These are phyloP conservation scores for Obelidium mucronatum DNA, from an alignment of 192 early-diverging fungal genomes.

Conservation along the genomic window DNA sequence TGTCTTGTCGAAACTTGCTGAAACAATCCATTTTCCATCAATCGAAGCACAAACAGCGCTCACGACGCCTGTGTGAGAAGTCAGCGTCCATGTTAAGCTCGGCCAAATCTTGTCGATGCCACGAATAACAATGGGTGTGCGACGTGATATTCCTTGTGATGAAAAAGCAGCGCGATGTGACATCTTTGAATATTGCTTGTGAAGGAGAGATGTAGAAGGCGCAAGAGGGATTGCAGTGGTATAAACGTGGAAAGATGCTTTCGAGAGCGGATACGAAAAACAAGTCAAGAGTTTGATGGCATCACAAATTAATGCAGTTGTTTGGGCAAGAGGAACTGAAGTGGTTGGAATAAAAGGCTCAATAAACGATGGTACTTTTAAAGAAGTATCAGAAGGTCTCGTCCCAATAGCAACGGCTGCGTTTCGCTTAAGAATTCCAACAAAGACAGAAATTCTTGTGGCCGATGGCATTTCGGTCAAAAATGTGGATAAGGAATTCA, in stretches of 20 bases:
- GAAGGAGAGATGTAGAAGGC: slow-evolving; percentile 5
- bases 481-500: background rate
- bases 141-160: slow-evolving; percentile 22
- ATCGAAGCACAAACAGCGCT: slow-evolving; percentile 3
- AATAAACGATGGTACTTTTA: background rate
- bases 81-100: background rate
- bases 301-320: slow-evolving; percentile 11
- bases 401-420: background rate
- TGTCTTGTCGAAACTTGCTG: slow-evolving; percentile 18
- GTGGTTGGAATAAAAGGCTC: slow-evolving; percentile 4
- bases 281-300: slow-evolving; percentile 7
- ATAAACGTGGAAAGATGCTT: slow-evolving; percentile 30
- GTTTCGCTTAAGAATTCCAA: slow-evolving; percentile 26
- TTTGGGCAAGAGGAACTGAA: background rate
- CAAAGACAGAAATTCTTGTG: background rate
- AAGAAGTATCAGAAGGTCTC: background rate
- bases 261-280: slow-evolving; percentile 23
- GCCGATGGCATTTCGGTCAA: background rate
- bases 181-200: slow-evolving; percentile 15
- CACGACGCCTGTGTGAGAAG: background rate
- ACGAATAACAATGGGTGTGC: slow-evolving; percentile 35
- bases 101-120: background rate
- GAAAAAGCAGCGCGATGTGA: slow-evolving; percentile 32
- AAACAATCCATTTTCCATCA: slow-evolving; percentile 38
- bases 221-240: slow-evolving; percentile 33